Evolutionary conservation across 257 asterid species (phyloP), one percentile per base, ranked within the genome.

Genomic region (Misopates orontium): DNA sequence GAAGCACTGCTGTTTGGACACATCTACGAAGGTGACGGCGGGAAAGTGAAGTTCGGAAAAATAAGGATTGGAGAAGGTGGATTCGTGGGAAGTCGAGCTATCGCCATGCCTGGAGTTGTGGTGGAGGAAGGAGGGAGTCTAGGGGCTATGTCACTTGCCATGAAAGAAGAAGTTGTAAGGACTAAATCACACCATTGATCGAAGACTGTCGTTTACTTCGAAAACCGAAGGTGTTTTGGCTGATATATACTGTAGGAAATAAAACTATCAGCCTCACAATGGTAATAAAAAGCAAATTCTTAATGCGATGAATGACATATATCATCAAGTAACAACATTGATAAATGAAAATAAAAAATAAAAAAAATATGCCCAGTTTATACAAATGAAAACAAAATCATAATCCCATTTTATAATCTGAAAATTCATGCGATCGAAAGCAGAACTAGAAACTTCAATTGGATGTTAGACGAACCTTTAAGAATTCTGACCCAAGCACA

Each of bases 71-170:
- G 84, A 17, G 95, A 87, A 66, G 88, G 87, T 1, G 93, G 97
- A 39, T 90, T 82, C 70, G 84, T 87, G 22, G 97, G 97, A 64
- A 85, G 90, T 42, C 76, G 97, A 67, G 88, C 85, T 3, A 77
- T 87, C n/a, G 95, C 78, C 13, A 90, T 90, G 97, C 97, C 97
- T 8, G 96, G 97, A 23, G 97, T 90, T 36, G 83, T 79, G 12
- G 85, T 90, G 68, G 89, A 83, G 62, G 75, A 59, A 44, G 90
- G 87, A 1, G 85, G 86, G 32, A 64, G 76, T 70, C 88, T 90
- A 68, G 77, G 67, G 59, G 82, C 94, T 67, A 87, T 90, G 24
- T 75, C 97, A 11, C 93, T 90, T 50, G 97, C 97, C 55, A 90
- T 90, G 97, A 90, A 87, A 72, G 86, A 81, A 74, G 94, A 90